phyloP scores from a whole-genome alignment of 768 basidiomycete species.

The Collybia mongolica region DNA sequence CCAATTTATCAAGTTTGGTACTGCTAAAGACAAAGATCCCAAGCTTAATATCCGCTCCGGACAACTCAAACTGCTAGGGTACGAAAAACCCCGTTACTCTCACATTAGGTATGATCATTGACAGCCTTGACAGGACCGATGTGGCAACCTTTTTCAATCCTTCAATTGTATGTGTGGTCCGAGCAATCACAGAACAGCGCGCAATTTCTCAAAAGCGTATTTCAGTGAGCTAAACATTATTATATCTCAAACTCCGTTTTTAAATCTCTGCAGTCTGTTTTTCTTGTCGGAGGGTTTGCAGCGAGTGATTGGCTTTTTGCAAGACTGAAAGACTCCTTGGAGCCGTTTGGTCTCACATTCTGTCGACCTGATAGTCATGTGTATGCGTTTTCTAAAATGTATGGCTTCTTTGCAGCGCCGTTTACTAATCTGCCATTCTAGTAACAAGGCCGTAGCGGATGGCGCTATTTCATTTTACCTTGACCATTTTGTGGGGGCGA shows the following conservation, averaged over 20 bases:
- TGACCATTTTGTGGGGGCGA: slow-evolving; percentile 15
- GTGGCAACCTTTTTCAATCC: slow-evolving; percentile 28
- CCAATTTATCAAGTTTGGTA: slow-evolving; percentile 45
- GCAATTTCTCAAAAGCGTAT: slow-evolving; percentile 8
- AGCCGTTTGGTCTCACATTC: slow-evolving; percentile 29
- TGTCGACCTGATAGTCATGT: slow-evolving; percentile 44
- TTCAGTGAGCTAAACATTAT: slow-evolving; percentile 10
- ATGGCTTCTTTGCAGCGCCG: slow-evolving; percentile 1
- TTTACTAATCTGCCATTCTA: not conserved
- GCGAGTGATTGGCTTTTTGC: slow-evolving; percentile 48
- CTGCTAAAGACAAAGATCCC: slow-evolving; percentile 34
- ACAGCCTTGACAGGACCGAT: slow-evolving; percentile 10
- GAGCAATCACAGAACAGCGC: slow-evolving; percentile 15
- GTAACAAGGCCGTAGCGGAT: slow-evolving; percentile 15
- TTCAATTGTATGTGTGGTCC: slow-evolving; percentile 18
- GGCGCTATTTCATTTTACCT: slow-evolving; percentile 18
- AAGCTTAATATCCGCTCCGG: slow-evolving; percentile 41
- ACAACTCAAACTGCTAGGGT: slow-evolving; percentile 41
- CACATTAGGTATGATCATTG: not conserved
- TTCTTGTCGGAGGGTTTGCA: slow-evolving; percentile 54
- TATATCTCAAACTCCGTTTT: not conserved
- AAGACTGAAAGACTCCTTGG: slow-evolving; percentile 34
- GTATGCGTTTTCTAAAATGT: slow-evolving; percentile 27
- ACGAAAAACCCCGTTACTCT: slow-evolving; percentile 1
- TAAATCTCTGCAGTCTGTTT: slow-evolving; percentile 27